These are phyloP conservation scores for Kwoniella sp. DNA, from an alignment of 768 basidiomycete species.

Conservation along the genomic window DNA sequence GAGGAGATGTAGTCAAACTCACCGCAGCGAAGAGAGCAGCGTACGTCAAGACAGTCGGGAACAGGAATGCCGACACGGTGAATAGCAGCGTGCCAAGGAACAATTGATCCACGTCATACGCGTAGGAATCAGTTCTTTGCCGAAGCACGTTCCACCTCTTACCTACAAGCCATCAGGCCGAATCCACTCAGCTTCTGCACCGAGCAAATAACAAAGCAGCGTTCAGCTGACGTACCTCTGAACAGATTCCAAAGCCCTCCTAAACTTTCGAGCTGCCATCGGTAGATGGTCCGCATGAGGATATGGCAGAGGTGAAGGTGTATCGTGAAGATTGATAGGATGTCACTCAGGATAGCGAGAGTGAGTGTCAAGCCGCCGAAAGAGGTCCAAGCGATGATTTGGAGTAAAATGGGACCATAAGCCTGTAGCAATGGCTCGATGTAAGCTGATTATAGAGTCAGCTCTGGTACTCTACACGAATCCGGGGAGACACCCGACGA, in stretches of 20 bases:
- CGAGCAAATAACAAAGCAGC: neutral
- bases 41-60: slow-evolving; percentile 79
- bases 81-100: slow-evolving; percentile 75
- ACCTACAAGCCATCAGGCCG: slow-evolving; percentile 60
- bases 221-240: slow-evolving; percentile 68
- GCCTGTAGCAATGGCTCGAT: neutral
- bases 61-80: slow-evolving; percentile 55
- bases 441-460: neutral
- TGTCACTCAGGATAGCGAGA: slow-evolving; percentile 68
- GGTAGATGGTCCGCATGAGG: slow-evolving; percentile 66
- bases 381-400: slow-evolving; percentile 46
- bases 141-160: slow-evolving; percentile 86
- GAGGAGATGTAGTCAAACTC: too few species aligned
- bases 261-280: slow-evolving; percentile 63
- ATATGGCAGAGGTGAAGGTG: slow-evolving; percentile 74
- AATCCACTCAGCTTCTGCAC: neutral
- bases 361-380: slow-evolving; percentile 63
- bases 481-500: too few species aligned
- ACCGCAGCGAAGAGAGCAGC: slow-evolving; percentile 73
- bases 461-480: too few species aligned
- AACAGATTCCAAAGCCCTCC: slow-evolving; percentile 86
- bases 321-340: slow-evolving; percentile 67
- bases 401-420: slow-evolving; percentile 32
- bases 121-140: slow-evolving; percentile 82
- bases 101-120: slow-evolving; percentile 89